A percentile compares a stretch with the other conserved stretches of the same genome.
Evolutionary conservation across 176 grass and related monocot genomes (phyloP).

Genomic region (Elymus sibiricus): DNA sequence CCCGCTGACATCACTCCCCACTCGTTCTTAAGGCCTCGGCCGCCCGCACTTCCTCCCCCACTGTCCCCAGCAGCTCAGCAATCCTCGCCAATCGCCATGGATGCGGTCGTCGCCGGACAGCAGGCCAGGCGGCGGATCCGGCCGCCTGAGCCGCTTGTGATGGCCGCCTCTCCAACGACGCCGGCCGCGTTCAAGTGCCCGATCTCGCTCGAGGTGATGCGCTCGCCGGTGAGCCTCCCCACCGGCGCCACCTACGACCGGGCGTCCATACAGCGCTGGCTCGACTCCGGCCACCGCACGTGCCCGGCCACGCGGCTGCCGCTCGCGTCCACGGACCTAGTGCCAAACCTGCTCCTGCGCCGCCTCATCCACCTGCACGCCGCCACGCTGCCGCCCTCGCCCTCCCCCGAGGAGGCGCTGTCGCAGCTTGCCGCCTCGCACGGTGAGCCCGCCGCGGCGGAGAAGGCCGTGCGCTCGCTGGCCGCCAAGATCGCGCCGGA

Average conservation of each 20-base stretch:
- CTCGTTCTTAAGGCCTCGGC: slow-evolving; percentile 46
- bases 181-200: slow-evolving; percentile 72
- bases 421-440: slow-evolving; percentile 44
- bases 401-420: slow-evolving; percentile 38
- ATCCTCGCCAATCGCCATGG: slow-evolving; percentile 41
- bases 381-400: slow-evolving; percentile 39
- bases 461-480: slow-evolving; percentile 53
- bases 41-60: slow-evolving; percentile 17
- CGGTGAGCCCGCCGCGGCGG: slow-evolving; percentile 43
- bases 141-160: slow-evolving; percentile 34
- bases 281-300: slow-evolving; percentile 68
- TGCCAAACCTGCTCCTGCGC: slow-evolving; percentile 69
- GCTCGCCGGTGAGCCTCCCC: slow-evolving; percentile 61
- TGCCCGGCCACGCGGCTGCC: slow-evolving; percentile 67
- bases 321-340: slow-evolving; percentile 61
- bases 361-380: slow-evolving; percentile 56
- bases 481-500: slow-evolving; percentile 47
- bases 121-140: slow-evolving; percentile 35
- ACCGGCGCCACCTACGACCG: slow-evolving; percentile 83
- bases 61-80: background rate
- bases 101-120: slow-evolving; percentile 31
- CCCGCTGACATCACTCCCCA: slow-evolving; percentile 48
- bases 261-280: slow-evolving; percentile 83
- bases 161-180: slow-evolving; percentile 32
- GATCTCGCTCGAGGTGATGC: slow-evolving; percentile 91